Base-by-base conservation (phyloP, 2,329 filamentous ascomycete genomes). In the Cytospora piceicola region DNA sequence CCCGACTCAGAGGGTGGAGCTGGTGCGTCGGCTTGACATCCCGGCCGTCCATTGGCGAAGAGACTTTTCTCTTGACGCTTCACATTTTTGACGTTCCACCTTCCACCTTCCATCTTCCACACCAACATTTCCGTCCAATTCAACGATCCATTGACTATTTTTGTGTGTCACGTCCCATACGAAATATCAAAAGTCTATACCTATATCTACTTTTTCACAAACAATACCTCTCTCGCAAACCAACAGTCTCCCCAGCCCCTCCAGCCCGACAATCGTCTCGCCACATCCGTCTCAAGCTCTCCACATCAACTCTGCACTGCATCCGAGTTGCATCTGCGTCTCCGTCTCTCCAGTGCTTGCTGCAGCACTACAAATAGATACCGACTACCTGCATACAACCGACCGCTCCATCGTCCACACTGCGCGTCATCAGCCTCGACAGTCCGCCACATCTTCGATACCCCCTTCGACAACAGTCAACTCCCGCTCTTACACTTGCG, bases 11-110 rank as follows among this genome's bases (percentile, higher is more conserved):
- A 49, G 51, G 60, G 52, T 63, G 61, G 61, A 63, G 53, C 53
- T 63, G 39, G 34, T 30, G 32, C 24, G 53, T 29, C 39, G 53
- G 29, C 61, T 63, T 32, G 22, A 42, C 61, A 63, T 57, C 61
- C 61, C 53, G 56, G 53, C 29, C 29, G 61, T 34, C 56, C 42
- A 63, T 63, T 57, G 61, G 46, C 46, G 61, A 63, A 63, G 61
- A 63, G 61, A 63, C 61, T 63, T 63, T 63, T 63, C 60, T 63
- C 53, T 57, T 51, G 61, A 63, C 61, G 61, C 53, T 56, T 55
- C 53, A 57, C 61, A 63, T 57, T 63, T 36, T 49, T 49, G 46
- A 49, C 46, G n/a, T 63, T 63, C 53, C 39, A 24, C 46, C 39
- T 51, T 56, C 60, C 17, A 46, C 61, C 34, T 63, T 63, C 61